phyloP scores from a whole-genome alignment of 805 yeast species.

The Metschnikowia santaceciliae region DNA sequence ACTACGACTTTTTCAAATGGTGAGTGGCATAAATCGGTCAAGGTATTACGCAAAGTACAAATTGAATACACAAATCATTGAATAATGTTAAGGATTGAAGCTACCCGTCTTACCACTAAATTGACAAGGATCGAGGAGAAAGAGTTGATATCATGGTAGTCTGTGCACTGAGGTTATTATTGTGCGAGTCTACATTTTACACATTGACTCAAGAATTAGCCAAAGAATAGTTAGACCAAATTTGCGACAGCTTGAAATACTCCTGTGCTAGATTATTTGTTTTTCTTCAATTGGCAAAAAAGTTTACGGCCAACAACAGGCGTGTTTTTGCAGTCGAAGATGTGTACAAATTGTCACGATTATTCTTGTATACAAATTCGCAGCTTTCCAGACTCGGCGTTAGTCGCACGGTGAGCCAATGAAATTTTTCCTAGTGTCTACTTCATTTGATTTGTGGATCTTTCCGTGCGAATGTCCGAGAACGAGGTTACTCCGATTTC shows the following conservation, averaged over 20 bases:
- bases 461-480: slow-evolving; percentile 2
- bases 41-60: background rate
- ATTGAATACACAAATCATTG: background rate
- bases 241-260: background rate
- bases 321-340: background rate
- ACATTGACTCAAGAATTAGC: background rate
- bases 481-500: background rate
- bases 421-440: background rate
- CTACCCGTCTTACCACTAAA: background rate
- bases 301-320: background rate
- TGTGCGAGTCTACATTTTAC: background rate
- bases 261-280: background rate
- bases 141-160: background rate
- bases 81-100: background rate
- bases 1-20: background rate
- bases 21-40: background rate
- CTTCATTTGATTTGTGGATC: slow-evolving; percentile 1
- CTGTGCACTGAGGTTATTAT: background rate
- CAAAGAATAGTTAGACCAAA: background rate
- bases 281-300: background rate
- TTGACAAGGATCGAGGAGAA: background rate
- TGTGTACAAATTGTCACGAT: background rate
- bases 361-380: background rate
- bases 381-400: slow-evolving; percentile 1
- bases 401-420: slow-evolving; percentile 1